These are phyloP conservation scores for Babesia ovis DNA, from an alignment of 169 alveolate genomes.

Conservation along the genomic window DNA sequence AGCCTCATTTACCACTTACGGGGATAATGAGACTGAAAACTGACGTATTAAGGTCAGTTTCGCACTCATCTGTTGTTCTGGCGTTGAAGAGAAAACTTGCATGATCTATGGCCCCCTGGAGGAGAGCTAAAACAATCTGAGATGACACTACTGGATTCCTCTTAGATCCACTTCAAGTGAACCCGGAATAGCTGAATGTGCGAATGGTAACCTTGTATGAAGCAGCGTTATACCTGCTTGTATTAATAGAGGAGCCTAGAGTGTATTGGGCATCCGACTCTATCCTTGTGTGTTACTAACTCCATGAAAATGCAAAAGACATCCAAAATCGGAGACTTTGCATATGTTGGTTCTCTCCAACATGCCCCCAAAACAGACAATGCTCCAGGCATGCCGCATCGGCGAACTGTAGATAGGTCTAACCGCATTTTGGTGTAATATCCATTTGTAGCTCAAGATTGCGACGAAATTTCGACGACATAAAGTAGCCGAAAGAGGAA, in stretches of 20 bases:
- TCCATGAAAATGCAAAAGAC: background rate
- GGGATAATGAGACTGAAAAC: background rate
- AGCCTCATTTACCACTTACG: background rate
- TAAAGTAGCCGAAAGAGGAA: background rate
- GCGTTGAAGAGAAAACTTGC: background rate
- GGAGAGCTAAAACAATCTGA: background rate
- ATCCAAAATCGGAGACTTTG: background rate
- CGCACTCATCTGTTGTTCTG: background rate
- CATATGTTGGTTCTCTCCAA: background rate
- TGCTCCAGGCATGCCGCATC: background rate
- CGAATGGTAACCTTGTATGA: no score
- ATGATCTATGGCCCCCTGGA: background rate
- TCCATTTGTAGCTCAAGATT: background rate
- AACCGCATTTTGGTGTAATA: conserved; percentile 6
- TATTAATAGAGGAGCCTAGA: no score
- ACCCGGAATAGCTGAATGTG: background rate
- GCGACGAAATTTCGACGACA: conserved; percentile 3
- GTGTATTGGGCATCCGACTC: background rate
- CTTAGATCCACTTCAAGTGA: background rate
- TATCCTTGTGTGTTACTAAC: background rate
- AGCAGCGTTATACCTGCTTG: no score
- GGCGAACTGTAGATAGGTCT: background rate
- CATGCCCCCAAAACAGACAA: background rate
- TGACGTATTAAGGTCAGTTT: background rate
- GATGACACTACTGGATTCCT: background rate